Percentiles rank a stretch among this genome's conserved stretches.
These are phyloP conservation scores for Phascolomyces articulosus DNA, from an alignment of 371 early-diverging fungal species.

Conservation along the genomic window DNA sequence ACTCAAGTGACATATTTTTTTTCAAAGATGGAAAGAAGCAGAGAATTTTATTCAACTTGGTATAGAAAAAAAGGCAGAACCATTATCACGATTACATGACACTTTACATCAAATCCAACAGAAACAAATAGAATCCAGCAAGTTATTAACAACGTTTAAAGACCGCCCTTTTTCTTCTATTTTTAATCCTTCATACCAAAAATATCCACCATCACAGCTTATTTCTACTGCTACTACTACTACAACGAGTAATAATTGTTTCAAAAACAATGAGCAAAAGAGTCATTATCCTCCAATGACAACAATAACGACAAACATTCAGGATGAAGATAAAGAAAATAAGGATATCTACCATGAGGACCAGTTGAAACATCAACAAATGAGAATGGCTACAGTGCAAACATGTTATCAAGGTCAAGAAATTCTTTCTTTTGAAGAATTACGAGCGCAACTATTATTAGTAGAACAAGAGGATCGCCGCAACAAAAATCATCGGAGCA, in stretches of 20 bases:
- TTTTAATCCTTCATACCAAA: too few species aligned
- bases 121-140: neutral
- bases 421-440: neutral
- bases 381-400: neutral
- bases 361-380: neutral
- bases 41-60: conserved; percentile 22
- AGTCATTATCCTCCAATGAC: neutral
- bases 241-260: too few species aligned
- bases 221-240: neutral
- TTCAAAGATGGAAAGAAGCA: conserved; percentile 10
- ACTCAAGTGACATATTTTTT: too few species aligned
- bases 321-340: neutral
- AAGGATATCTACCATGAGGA: too few species aligned
- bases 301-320: neutral
- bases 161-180: too few species aligned
- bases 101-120: neutral
- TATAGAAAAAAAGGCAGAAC: conserved; percentile 24
- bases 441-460: neutral
- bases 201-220: too few species aligned
- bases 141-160: neutral
- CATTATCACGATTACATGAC: conserved; percentile 17
- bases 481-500: too few species aligned
- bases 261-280: too few species aligned
- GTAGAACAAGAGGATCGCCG: too few species aligned
- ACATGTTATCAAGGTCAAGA: neutral